Percentiles rank a stretch among this genome's conserved stretches.
phyloP scores from a whole-genome alignment of 139 green algal species.

The Chlamydomonas urium region DNA sequence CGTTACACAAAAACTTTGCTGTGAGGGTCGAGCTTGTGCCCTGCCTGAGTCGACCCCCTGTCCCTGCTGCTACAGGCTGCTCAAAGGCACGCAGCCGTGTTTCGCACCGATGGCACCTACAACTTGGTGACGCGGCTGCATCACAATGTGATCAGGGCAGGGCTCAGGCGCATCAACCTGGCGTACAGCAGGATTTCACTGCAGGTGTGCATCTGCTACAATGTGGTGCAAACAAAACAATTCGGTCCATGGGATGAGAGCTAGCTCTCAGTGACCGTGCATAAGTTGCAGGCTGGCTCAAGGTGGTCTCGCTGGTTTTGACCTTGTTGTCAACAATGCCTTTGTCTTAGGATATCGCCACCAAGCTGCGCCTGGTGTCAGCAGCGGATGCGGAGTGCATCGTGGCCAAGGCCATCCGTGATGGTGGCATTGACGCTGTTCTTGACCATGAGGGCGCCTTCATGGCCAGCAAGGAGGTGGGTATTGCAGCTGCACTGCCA shows the following conservation, averaged over 20 bases:
- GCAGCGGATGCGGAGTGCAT: conserved; percentile 90
- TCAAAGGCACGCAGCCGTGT: conserved; percentile 54
- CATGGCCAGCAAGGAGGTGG: conserved; percentile 60
- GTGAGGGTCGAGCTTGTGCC: no score
- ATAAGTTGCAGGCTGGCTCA: not conserved
- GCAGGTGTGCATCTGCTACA: no score
- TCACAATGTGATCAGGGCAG: conserved; percentile 94
- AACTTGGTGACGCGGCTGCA: conserved; percentile 91
- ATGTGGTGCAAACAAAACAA: conserved; percentile 11
- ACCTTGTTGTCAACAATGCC: no score
- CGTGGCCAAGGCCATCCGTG: conserved; percentile 89
- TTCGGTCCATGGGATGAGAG: not conserved
- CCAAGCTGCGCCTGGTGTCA: conserved; percentile 72
- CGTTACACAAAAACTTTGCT: no score
- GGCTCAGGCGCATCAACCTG: conserved; percentile 86
- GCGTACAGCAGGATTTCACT: conserved; percentile 95
- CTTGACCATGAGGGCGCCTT: conserved; percentile 76
- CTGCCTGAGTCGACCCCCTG: no score
- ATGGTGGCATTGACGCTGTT: conserved; percentile 84
- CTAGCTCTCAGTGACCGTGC: not conserved
- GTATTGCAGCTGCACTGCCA: no score
- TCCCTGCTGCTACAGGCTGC: conserved; percentile 59
- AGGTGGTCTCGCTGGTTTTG: no score
- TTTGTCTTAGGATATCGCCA: conserved; percentile 80
- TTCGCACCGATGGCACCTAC: conserved; percentile 67